phyloP scores from a whole-genome alignment of 2,329 filamentous ascomycete genomes.

The Ascocoryne sarcoides region DNA sequence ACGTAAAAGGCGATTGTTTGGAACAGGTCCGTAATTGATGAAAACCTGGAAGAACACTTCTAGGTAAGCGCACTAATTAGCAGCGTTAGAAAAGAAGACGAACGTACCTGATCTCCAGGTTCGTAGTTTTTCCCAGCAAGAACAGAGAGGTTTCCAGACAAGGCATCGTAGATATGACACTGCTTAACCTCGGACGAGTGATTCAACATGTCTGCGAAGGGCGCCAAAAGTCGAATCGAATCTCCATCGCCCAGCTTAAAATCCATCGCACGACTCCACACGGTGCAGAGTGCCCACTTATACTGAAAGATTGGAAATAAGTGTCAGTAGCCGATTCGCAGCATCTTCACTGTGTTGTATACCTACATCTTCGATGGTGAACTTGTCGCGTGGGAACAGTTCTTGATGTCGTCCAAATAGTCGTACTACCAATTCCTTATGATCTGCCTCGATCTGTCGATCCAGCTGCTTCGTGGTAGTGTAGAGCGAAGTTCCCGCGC shows the following conservation, averaged over 20 bases:
- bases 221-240: slow-evolving; percentile 9
- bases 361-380: slow-evolving; percentile 9
- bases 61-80: slow-evolving; percentile 4
- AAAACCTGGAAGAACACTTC: slow-evolving; percentile 7
- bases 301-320: slow-evolving; percentile 9
- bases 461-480: slow-evolving; percentile 9
- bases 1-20: slow-evolving; percentile 9
- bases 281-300: slow-evolving; percentile 9
- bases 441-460: slow-evolving; percentile 8
- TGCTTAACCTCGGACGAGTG: slow-evolving; percentile 8
- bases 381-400: slow-evolving; percentile 8
- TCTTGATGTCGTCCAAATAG: slow-evolving; percentile 8
- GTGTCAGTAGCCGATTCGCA: slow-evolving; percentile 7
- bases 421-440: slow-evolving; percentile 7
- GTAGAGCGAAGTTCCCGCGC: slow-evolving; percentile 8
- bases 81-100: slow-evolving; percentile 6
- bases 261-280: slow-evolving; percentile 9
- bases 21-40: slow-evolving; percentile 8
- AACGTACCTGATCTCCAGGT: slow-evolving; percentile 7
- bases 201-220: slow-evolving; percentile 9
- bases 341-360: slow-evolving; percentile 5
- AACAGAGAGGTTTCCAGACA: slow-evolving; percentile 10
- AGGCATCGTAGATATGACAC: slow-evolving; percentile 8
- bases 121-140: slow-evolving; percentile 9
- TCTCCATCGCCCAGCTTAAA: slow-evolving; percentile 7